These are phyloP conservation scores for Phytophthora capsici DNA, from an alignment of 352 stramenopile genomes.

Conservation along the genomic window DNA sequence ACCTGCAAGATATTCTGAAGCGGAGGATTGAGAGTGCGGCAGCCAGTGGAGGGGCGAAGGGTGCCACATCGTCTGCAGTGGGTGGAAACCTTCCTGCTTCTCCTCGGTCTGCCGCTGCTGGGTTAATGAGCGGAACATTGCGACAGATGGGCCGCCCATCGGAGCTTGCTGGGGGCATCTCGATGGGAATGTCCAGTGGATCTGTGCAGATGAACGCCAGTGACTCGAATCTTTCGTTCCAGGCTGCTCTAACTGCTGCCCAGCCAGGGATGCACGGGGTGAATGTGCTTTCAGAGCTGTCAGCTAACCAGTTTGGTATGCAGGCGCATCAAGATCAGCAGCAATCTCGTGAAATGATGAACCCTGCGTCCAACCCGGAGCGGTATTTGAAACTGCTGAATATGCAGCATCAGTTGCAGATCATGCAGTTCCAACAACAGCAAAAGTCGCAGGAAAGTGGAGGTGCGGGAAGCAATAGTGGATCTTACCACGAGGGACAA, in stretches of 20 bases:
- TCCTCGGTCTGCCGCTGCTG: slow-evolving; percentile 42
- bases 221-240: slow-evolving; percentile 41
- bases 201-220: slow-evolving; percentile 29
- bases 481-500: slow-evolving; percentile 58
- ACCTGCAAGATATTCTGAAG: slow-evolving; percentile 89
- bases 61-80: slow-evolving; percentile 4
- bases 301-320: slow-evolving; percentile 49
- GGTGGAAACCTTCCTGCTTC: slow-evolving; percentile 29
- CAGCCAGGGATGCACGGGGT: slow-evolving; percentile 40
- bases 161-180: slow-evolving; percentile 23
- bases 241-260: slow-evolving; percentile 41
- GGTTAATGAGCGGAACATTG: slow-evolving; percentile 41
- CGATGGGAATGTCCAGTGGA: slow-evolving; percentile 32
- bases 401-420: slow-evolving; percentile 88
- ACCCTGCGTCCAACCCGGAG: slow-evolving; percentile 60
- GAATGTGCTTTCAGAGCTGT: slow-evolving; percentile 42
- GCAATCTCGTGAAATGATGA: slow-evolving; percentile 52
- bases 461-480: slow-evolving; percentile 34
- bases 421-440: slow-evolving; percentile 87
- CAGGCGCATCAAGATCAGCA: slow-evolving; percentile 39
- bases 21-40: slow-evolving; percentile 66
- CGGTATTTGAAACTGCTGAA: slow-evolving; percentile 87
- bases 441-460: slow-evolving; percentile 47
- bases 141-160: slow-evolving; percentile 27
- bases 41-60: slow-evolving; percentile 30